These are phyloP conservation scores for Pseudogymnoascus sp. DNA, from an alignment of 2,329 filamentous ascomycete species.

Conservation along the genomic window DNA sequence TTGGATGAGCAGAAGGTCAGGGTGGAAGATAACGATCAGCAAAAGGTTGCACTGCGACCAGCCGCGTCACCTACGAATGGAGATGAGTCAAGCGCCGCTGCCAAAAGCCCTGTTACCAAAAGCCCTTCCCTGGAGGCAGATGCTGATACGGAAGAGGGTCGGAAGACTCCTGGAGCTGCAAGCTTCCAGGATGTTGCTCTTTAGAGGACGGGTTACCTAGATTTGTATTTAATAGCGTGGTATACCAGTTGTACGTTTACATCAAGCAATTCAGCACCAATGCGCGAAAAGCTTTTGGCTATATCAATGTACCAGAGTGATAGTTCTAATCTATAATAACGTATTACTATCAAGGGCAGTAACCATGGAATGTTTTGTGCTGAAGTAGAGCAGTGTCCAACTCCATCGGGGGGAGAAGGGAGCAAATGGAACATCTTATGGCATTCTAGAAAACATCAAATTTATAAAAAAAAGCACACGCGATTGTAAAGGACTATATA, in stretches of 20 bases:
- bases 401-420: neutral
- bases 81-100: constrained; percentile 20
- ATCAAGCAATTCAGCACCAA: constrained; percentile 7
- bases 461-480: neutral
- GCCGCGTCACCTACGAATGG: constrained; percentile 25
- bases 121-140: constrained; percentile 8
- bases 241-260: constrained; percentile 9
- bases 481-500: too few species aligned
- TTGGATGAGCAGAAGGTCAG: constrained; percentile 50
- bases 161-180: constrained; percentile 44
- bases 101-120: neutral
- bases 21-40: constrained; percentile 47
- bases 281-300: neutral
- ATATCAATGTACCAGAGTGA: neutral
- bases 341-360: neutral
- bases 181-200: constrained; percentile 60
- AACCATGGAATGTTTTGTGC: neutral
- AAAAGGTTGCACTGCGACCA: constrained; percentile 46
- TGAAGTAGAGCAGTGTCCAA: neutral
- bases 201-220: constrained; percentile 26
- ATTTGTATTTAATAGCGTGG: constrained; percentile 9
- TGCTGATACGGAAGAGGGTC: constrained; percentile 9
- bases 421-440: neutral
- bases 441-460: neutral
- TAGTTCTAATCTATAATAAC: neutral